Base-by-base conservation (phyloP, 2,329 filamentous ascomycete species). In the Zasmidium angulare region DNA sequence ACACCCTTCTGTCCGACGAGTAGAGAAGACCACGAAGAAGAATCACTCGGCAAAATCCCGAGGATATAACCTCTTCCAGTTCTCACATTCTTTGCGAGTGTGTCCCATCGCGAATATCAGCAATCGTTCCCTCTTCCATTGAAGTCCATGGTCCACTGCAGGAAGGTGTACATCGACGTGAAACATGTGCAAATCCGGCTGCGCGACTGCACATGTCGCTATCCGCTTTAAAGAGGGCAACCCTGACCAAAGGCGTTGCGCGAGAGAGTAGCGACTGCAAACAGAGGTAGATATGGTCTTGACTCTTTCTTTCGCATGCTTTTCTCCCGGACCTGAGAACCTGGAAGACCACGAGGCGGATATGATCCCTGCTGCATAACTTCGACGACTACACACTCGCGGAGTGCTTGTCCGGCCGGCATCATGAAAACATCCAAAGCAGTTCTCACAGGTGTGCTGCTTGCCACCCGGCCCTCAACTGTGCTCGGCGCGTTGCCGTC, bases 171-270 rank as follows among this genome's bases (percentile, higher is more conserved):
- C 36, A 17, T 19, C 36, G n/a, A 43, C 36, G 36, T 43, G 36
- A 43, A 43, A 43, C 36, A 17, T 10, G 6, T 19, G 6, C 12
- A 43, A 43, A 43, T 14, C 36, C 3, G 14, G 11, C n/a, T 43
- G 36, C 36, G 36, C 36, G 36, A 43, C 36, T 50, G 29, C n/a
- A 50, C 46, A 56, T 51, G 46, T 50, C 24, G 14, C 19, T 49
- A 51, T 24, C 47, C 54, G 48, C 47, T 21, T 51, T 23, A 56
- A 26, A 21, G 9, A 26, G 7, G 53, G 19, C 46, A 50, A 50
- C 46, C 50, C 54, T n/a, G 23, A 19, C 24, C 36, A 50, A 49
- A 56, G 26, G 50, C 48, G 23, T 50, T 59, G 29, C 29, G 29
- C 7, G 14, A 7, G 29, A 7, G 36, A 17, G 12, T 19, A 17